phyloP scores from a whole-genome alignment of 345 rosid genomes.

The Salix udensis region DNA sequence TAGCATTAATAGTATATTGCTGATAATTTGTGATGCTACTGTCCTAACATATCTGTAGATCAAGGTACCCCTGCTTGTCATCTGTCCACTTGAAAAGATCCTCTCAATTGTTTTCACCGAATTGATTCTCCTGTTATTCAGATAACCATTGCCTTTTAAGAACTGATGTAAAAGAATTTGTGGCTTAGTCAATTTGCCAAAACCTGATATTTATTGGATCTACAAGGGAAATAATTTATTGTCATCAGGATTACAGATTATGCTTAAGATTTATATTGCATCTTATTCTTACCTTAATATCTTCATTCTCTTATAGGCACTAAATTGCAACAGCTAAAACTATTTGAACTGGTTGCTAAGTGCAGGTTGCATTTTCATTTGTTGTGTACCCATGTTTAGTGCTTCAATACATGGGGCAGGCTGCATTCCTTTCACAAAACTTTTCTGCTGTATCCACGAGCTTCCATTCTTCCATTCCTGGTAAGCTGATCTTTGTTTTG shows the following conservation, averaged over 20 bases:
- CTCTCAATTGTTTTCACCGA: neutral
- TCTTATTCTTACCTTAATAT: neutral
- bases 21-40: neutral
- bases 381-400: constrained; percentile 86
- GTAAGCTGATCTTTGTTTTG: constrained; percentile 31
- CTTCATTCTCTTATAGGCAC: neutral
- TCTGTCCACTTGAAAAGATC: neutral
- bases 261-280: neutral
- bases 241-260: neutral
- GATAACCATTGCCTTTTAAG: too few species aligned
- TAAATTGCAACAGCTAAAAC: neutral
- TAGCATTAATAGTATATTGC: neutral
- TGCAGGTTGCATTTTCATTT: constrained; percentile 76
- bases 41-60: too few species aligned
- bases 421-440: constrained; percentile 88
- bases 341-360: neutral
- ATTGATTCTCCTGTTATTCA: neutral
- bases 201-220: neutral
- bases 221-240: neutral
- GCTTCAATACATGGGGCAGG: constrained; percentile 98
- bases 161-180: neutral
- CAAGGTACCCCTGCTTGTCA: neutral
- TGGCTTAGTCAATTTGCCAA: neutral
- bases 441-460: constrained; percentile 49
- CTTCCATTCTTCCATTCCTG: constrained; percentile 88